phyloP scores from a whole-genome alignment of 495 filamentous ascomycete genomes.

The Gamarada debralockiae region DNA sequence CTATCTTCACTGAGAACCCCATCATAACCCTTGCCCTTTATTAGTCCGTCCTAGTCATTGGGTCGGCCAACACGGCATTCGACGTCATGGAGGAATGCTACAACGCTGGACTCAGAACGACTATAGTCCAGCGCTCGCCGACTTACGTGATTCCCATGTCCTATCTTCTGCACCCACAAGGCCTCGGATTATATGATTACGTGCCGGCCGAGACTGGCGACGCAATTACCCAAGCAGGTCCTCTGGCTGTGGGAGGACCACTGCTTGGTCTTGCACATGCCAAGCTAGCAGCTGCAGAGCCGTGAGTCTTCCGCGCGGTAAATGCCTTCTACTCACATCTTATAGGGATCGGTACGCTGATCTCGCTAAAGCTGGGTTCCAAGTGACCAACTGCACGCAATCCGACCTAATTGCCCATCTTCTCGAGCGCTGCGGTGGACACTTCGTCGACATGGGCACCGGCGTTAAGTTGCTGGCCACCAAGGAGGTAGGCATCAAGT shows the following conservation, averaged over 20 bases:
- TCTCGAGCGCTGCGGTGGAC: constrained; percentile 65
- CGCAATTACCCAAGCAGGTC: constrained; percentile 17
- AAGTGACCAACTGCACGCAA: constrained; percentile 23
- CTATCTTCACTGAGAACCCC: background rate
- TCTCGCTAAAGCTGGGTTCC: constrained; percentile 28
- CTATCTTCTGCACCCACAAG: constrained; percentile 19
- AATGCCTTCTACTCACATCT: constrained; percentile 5
- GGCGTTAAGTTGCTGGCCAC: constrained; percentile 67
- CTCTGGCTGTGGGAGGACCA: constrained; percentile 17
- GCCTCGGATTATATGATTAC: constrained; percentile 22
- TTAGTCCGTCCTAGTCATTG: constrained; percentile 33
- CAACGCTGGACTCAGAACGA: constrained; percentile 21
- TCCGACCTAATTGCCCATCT: constrained; percentile 67
- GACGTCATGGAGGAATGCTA: constrained; percentile 32
- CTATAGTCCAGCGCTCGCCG: constrained; percentile 30
- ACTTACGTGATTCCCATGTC: constrained; percentile 32
- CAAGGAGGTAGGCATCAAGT: constrained; percentile 70
- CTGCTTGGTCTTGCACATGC: constrained; percentile 11
- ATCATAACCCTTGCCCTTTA: background rate
- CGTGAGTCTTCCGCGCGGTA: constrained; percentile 13
- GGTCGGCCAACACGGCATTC: constrained; percentile 36
- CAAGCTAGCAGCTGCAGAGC: constrained; percentile 19
- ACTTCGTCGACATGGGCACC: constrained; percentile 71
- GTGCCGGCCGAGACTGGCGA: constrained; percentile 20
- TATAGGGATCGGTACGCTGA: constrained; percentile 23